Evolutionary conservation across 768 basidiomycete species (phyloP).

Genomic region (Fibroporia radiculosa): DNA sequence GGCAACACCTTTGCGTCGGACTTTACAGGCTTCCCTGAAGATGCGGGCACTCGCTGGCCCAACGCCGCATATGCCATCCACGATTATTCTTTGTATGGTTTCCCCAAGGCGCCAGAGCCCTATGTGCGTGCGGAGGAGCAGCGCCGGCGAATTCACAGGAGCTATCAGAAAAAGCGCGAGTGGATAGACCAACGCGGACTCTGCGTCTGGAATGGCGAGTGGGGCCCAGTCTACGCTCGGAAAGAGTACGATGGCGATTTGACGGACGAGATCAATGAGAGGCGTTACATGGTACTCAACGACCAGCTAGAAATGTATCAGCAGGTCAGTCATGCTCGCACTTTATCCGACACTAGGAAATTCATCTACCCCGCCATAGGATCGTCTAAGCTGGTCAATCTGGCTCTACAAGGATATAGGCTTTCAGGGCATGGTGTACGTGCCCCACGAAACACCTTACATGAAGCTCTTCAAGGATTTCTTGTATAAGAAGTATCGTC

Average conservation of each 20-base stretch:
- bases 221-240: slow-evolving; percentile 79
- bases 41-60: slow-evolving; percentile 46
- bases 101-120: slow-evolving; percentile 49
- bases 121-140: slow-evolving; percentile 53
- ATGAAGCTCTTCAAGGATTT: slow-evolving; percentile 63
- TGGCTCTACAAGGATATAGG: slow-evolving; percentile 87
- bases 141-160: slow-evolving; percentile 40
- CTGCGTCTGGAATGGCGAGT: slow-evolving; percentile 78
- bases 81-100: slow-evolving; percentile 68
- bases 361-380: slow-evolving; percentile 8
- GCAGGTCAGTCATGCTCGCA: slow-evolving; percentile 36
- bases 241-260: slow-evolving; percentile 41
- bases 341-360: background rate
- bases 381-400: slow-evolving; percentile 69
- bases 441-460: slow-evolving; percentile 60
- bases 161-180: slow-evolving; percentile 67
- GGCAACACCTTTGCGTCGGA: slow-evolving; percentile 81
- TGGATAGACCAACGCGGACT: slow-evolving; percentile 67
- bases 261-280: slow-evolving; percentile 61
- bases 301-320: slow-evolving; percentile 72
- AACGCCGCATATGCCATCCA: slow-evolving; percentile 78
- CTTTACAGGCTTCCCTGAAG: slow-evolving; percentile 60
- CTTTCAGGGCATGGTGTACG: slow-evolving; percentile 79
- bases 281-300: slow-evolving; percentile 57
- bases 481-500: slow-evolving; percentile 70